phyloP scores from a whole-genome alignment of 1,284 basidiomycete species.

The Pholiota adiposa region DNA sequence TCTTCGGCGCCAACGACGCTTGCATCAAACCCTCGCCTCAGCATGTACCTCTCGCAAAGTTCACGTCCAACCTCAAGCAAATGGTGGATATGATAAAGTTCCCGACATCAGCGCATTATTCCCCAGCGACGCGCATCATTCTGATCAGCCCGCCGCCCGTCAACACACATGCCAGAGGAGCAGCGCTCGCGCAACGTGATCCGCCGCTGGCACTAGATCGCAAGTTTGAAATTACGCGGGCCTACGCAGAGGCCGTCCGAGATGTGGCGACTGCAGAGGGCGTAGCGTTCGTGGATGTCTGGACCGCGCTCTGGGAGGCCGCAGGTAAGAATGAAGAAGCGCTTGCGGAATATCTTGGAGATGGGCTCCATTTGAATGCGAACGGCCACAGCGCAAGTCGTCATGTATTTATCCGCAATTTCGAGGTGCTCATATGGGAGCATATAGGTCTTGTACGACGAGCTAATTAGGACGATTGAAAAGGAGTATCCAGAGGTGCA shows the following conservation, averaged over 20 bases:
- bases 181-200: constrained; percentile 48
- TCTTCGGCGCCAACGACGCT: constrained; percentile 91
- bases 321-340: constrained; percentile 60
- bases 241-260: constrained; percentile 73
- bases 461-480: constrained; percentile 60
- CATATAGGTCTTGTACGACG: constrained; percentile 67
- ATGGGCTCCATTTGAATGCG: constrained; percentile 80
- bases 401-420: constrained; percentile 10
- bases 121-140: constrained; percentile 76
- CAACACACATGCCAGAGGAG: constrained; percentile 59
- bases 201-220: constrained; percentile 58
- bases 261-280: constrained; percentile 57
- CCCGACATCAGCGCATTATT: constrained; percentile 67
- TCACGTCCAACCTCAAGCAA: constrained; percentile 65
- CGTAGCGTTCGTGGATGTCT: constrained; percentile 73
- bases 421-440: constrained; percentile 11
- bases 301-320: constrained; percentile 67
- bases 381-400: constrained; percentile 69
- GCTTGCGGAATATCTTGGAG: constrained; percentile 56
- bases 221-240: constrained; percentile 59
- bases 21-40: constrained; percentile 62
- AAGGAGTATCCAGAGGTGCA: constrained; percentile 72
- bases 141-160: constrained; percentile 87
- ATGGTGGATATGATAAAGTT: constrained; percentile 68
- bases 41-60: constrained; percentile 73